Conservation (phyloP, 495 filamentous ascomycete genomes). For the Extremus antarcticus region DNA sequence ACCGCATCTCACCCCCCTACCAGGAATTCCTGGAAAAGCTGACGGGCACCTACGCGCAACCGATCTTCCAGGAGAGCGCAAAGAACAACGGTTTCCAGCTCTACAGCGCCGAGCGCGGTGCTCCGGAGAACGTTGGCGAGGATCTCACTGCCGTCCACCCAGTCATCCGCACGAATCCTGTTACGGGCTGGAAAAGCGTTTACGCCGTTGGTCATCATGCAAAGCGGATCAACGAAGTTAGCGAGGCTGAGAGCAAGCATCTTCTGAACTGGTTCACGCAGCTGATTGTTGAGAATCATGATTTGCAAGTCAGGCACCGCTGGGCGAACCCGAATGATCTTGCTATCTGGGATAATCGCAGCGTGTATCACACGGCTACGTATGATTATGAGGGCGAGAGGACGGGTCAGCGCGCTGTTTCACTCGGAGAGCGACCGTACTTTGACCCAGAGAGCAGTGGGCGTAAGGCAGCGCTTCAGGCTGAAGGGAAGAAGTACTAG, state of each 20-base stretch:
- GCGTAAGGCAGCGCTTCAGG: slow-evolving; percentile 14
- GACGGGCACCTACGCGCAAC: slow-evolving; percentile 55
- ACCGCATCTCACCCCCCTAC: slow-evolving; percentile 55
- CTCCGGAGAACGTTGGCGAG: slow-evolving; percentile 57
- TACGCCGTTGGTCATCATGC: slow-evolving; percentile 56
- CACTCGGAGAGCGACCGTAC: slow-evolving; percentile 60
- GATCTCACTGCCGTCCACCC: slow-evolving; percentile 30
- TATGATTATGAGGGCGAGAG: slow-evolving; percentile 47
- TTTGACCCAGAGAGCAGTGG: slow-evolving; percentile 37
- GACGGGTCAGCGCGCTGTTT: slow-evolving; percentile 51
- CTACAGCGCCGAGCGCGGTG: slow-evolving; percentile 41
- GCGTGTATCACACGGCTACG: slow-evolving; percentile 59
- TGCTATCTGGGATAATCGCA: slow-evolving; percentile 74
- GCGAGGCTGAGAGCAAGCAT: slow-evolving; percentile 50
- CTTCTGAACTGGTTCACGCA: slow-evolving; percentile 52
- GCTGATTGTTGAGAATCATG: slow-evolving; percentile 65
- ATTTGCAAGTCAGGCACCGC: slow-evolving; percentile 60
- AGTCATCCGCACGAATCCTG: slow-evolving; percentile 43
- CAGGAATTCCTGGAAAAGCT: slow-evolving; percentile 57
- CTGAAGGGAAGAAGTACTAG: not conserved
- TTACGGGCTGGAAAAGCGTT: slow-evolving; percentile 68
- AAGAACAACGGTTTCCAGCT: slow-evolving; percentile 45
- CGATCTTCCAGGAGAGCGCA: slow-evolving; percentile 47
- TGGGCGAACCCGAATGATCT: slow-evolving; percentile 35
- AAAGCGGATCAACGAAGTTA: slow-evolving; percentile 54